These are phyloP conservation scores for Phaeosphaeriaceae sp. DNA, from an alignment of 2,329 filamentous ascomycete species.

Conservation along the genomic window DNA sequence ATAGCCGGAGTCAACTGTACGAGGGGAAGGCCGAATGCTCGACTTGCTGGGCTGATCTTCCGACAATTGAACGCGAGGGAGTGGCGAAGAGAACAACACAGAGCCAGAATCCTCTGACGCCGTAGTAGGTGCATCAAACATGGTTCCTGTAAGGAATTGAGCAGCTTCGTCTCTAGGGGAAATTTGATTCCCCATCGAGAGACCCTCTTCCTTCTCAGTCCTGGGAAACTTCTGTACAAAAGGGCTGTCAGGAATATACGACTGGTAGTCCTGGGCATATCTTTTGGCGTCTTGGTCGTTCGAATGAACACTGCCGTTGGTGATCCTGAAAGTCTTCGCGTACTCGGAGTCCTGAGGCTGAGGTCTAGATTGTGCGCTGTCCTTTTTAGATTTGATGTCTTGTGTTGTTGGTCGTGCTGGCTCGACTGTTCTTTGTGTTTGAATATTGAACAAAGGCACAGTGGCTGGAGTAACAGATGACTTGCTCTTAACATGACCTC, in stretches of 20 bases:
- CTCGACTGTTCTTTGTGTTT: not conserved
- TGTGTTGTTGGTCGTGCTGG: constrained; percentile 1
- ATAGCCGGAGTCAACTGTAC: constrained; percentile 50
- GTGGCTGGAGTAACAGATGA: constrained; percentile 30
- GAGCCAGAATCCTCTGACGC: constrained; percentile 9
- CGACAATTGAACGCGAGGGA: constrained; percentile 2
- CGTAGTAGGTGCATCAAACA: constrained; percentile 22
- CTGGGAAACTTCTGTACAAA: constrained; percentile 15
- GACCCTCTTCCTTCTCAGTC: constrained; percentile 10
- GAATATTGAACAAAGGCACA: constrained; percentile 22
- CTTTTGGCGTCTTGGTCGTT: constrained; percentile 27
- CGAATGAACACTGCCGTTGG: constrained; percentile 27
- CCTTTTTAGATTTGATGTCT: not conserved
- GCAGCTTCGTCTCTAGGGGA: constrained; percentile 15
- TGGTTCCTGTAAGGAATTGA: constrained; percentile 33
- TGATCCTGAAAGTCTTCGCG: constrained; percentile 18
- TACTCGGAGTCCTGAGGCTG: constrained; percentile 11
- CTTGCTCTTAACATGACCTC: constrained; percentile 37
- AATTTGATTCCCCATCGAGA: constrained; percentile 10
- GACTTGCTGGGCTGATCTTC: constrained; percentile 12
- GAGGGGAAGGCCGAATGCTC: constrained; percentile 31
- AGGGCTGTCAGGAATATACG: constrained; percentile 35
- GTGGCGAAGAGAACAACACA: constrained; percentile 16
- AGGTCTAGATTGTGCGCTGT: constrained; percentile 5
- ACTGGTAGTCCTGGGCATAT: constrained; percentile 40